Evolutionary conservation across 2,329 filamentous ascomycete genomes (phyloP).

Genomic region (Colletotrichum spinosum): DNA sequence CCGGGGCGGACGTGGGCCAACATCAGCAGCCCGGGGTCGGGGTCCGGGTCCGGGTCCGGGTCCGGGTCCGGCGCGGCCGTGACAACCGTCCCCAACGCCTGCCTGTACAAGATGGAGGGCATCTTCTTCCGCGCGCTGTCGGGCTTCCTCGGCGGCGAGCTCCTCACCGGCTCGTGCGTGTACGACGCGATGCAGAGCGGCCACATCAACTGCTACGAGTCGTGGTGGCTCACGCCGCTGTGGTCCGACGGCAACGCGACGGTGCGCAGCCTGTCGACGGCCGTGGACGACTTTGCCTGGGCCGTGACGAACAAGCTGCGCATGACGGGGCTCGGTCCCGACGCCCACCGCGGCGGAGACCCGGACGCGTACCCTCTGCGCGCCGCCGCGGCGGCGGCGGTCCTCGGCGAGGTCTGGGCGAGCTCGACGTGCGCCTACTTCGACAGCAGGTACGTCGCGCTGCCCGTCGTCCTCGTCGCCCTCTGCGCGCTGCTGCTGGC

Average conservation of each 20-base stretch:
- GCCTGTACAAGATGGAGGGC: slow-evolving; percentile 31
- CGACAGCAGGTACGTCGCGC: slow-evolving; percentile 16
- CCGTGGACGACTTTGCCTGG: slow-evolving; percentile 25
- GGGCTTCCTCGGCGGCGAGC: slow-evolving; percentile 1
- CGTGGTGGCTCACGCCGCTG: slow-evolving; percentile 29
- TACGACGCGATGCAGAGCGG: slow-evolving; percentile 32
- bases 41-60: too few species aligned
- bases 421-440: slow-evolving; percentile 25
- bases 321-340: slow-evolving; percentile 22
- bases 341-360: not conserved
- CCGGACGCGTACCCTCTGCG: not conserved
- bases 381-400: not conserved
- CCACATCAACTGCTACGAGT: slow-evolving; percentile 23
- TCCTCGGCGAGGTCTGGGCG: slow-evolving; percentile 13
- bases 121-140: slow-evolving; percentile 15
- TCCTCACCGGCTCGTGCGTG: slow-evolving; percentile 14
- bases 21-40: not conserved
- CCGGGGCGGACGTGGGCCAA: slow-evolving; percentile 21
- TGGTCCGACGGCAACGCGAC: slow-evolving; percentile 32
- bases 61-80: not conserved
- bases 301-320: slow-evolving; percentile 33
- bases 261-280: slow-evolving; percentile 3
- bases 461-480: slow-evolving; percentile 15
- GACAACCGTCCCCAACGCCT: slow-evolving; percentile 13
- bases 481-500: slow-evolving; percentile 20